Conservation (phyloP, 1,284 basidiomycete genomes). For the Phenoliferia sp. region DNA sequence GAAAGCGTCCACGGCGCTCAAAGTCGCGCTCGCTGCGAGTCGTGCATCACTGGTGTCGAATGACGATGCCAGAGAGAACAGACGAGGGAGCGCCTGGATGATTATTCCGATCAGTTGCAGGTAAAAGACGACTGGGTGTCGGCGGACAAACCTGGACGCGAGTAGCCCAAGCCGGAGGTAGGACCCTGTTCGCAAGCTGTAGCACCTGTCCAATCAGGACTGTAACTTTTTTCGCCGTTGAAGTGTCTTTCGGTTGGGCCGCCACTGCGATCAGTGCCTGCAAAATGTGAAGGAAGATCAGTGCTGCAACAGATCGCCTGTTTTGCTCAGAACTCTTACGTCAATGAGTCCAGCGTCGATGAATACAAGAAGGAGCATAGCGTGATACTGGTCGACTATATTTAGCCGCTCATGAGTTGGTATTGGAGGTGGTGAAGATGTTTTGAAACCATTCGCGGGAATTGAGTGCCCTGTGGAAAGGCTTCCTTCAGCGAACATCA, state of each 20-base stretch:
- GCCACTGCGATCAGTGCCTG: slow-evolving; percentile 79
- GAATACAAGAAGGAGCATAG: slow-evolving; percentile 79
- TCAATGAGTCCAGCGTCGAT: slow-evolving; percentile 82
- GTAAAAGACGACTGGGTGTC: no score
- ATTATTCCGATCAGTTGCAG: no score
- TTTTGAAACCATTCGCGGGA: no score
- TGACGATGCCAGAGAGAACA: slow-evolving; percentile 75
- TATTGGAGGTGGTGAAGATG: slow-evolving; percentile 33
- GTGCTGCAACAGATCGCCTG: no score
- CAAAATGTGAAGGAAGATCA: neutral
- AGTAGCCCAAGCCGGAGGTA: slow-evolving; percentile 79
- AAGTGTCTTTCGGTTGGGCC: slow-evolving; percentile 57
- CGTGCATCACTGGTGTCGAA: slow-evolving; percentile 67
- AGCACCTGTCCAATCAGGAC: slow-evolving; percentile 87
- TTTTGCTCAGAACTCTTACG: slow-evolving; percentile 52
- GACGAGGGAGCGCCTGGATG: slow-evolving; percentile 67
- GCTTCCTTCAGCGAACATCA: no score
- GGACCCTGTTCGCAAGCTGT: slow-evolving; percentile 76
- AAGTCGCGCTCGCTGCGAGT: slow-evolving; percentile 74
- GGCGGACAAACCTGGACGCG: slow-evolving; percentile 67
- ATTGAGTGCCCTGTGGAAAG: neutral
- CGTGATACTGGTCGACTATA: slow-evolving; percentile 88
- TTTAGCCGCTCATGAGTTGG: slow-evolving; percentile 60
- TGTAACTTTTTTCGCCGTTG: slow-evolving; percentile 78
- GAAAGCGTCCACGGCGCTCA: slow-evolving; percentile 85